Conservation (phyloP, 2,329 filamentous ascomycete genomes). For the Alternaria postmessia region DNA sequence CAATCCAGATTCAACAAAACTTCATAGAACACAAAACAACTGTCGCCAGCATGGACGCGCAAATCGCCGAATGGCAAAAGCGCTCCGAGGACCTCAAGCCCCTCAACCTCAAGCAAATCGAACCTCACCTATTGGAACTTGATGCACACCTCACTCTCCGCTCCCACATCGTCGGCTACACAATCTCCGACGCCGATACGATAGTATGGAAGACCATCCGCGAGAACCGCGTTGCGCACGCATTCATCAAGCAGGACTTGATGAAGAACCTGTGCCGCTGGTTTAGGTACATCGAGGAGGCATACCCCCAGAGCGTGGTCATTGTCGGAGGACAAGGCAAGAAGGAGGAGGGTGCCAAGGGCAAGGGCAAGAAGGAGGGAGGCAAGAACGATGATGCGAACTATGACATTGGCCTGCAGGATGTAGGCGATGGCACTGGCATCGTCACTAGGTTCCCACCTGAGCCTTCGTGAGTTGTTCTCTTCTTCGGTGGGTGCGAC, state of each 20-base stretch:
- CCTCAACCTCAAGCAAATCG: constrained; percentile 83
- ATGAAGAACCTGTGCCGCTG: constrained; percentile 82
- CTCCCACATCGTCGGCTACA: constrained; percentile 85
- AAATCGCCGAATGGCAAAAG: constrained; percentile 64
- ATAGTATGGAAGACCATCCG: constrained; percentile 85
- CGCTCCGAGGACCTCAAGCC: constrained; percentile 62
- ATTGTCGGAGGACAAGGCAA: constrained; percentile 58
- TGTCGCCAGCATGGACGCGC: constrained; percentile 41
- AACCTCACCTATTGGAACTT: constrained; percentile 76
- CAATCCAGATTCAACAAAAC: not conserved
- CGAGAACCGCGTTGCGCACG: constrained; percentile 82
- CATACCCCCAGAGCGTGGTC: constrained; percentile 78
- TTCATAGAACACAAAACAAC: not conserved
- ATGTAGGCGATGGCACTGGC: constrained; percentile 75
- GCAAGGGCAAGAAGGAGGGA: constrained; percentile 68
- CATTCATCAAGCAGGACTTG: constrained; percentile 79
- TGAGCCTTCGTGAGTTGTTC: constrained; percentile 77
- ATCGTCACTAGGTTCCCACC: constrained; percentile 93
- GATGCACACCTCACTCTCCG: constrained; percentile 89
- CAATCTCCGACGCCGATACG: constrained; percentile 76
- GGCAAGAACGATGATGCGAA: constrained; percentile 80
- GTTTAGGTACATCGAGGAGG: constrained; percentile 86
- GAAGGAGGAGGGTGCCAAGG: constrained; percentile 64
- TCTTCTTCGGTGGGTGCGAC: not conserved
- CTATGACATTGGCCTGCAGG: constrained; percentile 87